Base-by-base conservation (phyloP, 768 basidiomycete species). In the Symmetrospora coprosmae region DNA sequence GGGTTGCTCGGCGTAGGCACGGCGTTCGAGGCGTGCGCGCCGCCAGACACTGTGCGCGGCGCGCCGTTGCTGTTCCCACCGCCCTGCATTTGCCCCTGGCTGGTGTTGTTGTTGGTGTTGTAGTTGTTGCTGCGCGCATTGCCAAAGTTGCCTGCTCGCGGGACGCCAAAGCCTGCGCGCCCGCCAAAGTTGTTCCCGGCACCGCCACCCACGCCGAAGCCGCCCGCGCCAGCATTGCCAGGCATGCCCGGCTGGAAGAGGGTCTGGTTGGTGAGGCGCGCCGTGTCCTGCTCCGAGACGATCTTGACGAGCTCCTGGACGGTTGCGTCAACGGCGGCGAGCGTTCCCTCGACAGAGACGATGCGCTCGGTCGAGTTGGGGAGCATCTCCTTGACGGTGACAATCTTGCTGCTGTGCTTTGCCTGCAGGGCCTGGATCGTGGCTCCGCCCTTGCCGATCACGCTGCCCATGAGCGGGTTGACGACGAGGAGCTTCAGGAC, bases 401-500 rank as follows among this genome's bases (percentile, higher is more conserved):
- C 85, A 91, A 99, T 99, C 58, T 94, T 85, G 19, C 89, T 90
- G 50, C 90, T 89, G 37, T 92, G 92, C 46, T 79, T 76, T 73
- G 96, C 92, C 72, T 99, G 94, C 72, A 99, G 97, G 70, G 89
- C 86, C 76, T 97, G 96, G 74, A 99, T 97, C 81, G 94, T 96
- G 73, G 87, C 82, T 67, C 94, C 94, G 53, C 76, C 85, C 66
- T 91, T 85, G 67, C 94, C 94, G 69, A 97, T 96, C 76, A 99
- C 86, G 63, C 88, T 90, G 52, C 94, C 94, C 94, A 99, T 99
- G 66, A 99, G 79, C 75, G 96, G 92, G 77, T 99, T 94, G 43
- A 90, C 92, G 77, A 99, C 90, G 70, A 99, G 80, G 66, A 99
- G 88, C 63, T 90, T 87, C 74, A 99, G 84, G 64, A 90, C 87